phyloP scores from a whole-genome alignment of 2,329 filamentous ascomycete genomes.

The Neophaeococcomyces aloes region DNA sequence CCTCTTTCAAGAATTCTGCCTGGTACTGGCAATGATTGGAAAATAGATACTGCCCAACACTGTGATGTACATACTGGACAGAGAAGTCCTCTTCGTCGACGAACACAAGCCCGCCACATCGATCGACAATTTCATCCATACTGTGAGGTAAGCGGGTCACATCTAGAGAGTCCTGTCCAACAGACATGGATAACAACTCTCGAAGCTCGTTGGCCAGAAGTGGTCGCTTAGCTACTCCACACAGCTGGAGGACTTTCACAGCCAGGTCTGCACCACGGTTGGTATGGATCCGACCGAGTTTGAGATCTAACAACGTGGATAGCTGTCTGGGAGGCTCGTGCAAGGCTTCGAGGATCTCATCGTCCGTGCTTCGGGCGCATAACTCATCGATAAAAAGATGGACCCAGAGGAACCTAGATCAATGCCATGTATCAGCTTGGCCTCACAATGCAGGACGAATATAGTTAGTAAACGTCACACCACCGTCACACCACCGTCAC shows the following conservation, averaged over 20 bases:
- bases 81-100: conserved; percentile 17
- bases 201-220: conserved; percentile 10
- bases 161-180: conserved; percentile 8
- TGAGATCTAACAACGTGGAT: conserved; percentile 9
- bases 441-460: not conserved
- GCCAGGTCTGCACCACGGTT: not conserved
- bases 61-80: conserved; percentile 12
- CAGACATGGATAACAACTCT: conserved; percentile 8
- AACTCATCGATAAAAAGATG: conserved; percentile 16
- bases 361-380: conserved; percentile 14
- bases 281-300: conserved; percentile 3
- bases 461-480: no score
- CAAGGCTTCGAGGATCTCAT: conserved; percentile 15
- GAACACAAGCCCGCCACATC: conserved; percentile 13
- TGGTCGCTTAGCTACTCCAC: conserved; percentile 8
- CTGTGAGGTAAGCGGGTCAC: conserved; percentile 14
- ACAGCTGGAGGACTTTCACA: conserved; percentile 9
- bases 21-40: not conserved
- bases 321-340: conserved; percentile 9
- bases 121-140: conserved; percentile 11
- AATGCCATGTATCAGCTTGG: not conserved
- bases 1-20: not conserved
- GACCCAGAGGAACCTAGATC: conserved; percentile 18
- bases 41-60: conserved; percentile 9
- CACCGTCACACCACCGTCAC: no score